Percentiles rank a stretch among this genome's conserved stretches.
Evolutionary conservation across 345 rosid genomes (phyloP).

Genomic region (rapeseed (Brassica napus)): Da-Ae NC_063442.1:36263501-36264000

Average conservation of each 20-base stretch:
- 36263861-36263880: constrained; percentile 3
- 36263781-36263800: constrained; percentile 14
- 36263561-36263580: constrained; percentile 1
- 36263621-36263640: constrained; percentile 35
- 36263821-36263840: constrained; percentile 7
- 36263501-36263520: neutral
- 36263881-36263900: constrained; percentile 30
- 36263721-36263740: neutral
- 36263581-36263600: constrained; percentile 21
- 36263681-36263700: neutral
- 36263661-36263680: neutral
- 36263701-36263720: constrained; percentile 15
- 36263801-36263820: neutral
- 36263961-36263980: constrained; percentile 34
- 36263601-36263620: constrained; percentile 37
- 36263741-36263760: neutral
- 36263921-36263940: constrained; percentile 45
- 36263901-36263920: constrained; percentile 48
- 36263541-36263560: neutral
- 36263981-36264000: constrained; percentile 5
- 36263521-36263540: constrained; percentile 6
- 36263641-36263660: constrained; percentile 19
- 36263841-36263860: constrained; percentile 24
- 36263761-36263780: constrained; percentile 3
- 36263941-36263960: constrained; percentile 22